phyloP scores from a whole-genome alignment of 2,329 filamentous ascomycete genomes.

The Lomentospora prolificans region DNA sequence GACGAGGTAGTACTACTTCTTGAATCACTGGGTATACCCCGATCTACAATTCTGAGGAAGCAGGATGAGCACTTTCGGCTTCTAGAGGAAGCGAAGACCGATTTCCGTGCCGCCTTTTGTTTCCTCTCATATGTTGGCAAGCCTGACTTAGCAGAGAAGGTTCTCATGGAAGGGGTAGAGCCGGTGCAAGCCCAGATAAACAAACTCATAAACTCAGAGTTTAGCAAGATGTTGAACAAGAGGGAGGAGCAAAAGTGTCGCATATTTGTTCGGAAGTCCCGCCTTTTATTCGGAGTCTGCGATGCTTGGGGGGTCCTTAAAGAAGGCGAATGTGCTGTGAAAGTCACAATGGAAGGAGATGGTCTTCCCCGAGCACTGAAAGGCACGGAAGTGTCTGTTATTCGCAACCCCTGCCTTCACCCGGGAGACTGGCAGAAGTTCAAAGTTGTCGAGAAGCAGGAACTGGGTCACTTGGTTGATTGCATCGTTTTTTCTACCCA shows the following conservation, averaged over 20 bases:
- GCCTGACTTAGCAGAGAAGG: slow-evolving; percentile 24
- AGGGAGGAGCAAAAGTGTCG: slow-evolving; percentile 24
- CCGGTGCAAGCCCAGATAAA: slow-evolving; percentile 18
- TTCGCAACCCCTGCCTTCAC: slow-evolving; percentile 31
- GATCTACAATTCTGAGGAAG: slow-evolving; percentile 21
- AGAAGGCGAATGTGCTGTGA: slow-evolving; percentile 27
- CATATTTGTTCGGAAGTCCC: slow-evolving; percentile 26
- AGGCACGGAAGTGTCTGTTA: slow-evolving; percentile 26
- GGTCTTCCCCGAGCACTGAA: slow-evolving; percentile 23
- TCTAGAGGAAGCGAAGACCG: slow-evolving; percentile 18
- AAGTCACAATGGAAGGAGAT: slow-evolving; percentile 24
- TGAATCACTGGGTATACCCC: slow-evolving; percentile 23
- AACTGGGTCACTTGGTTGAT: slow-evolving; percentile 26
- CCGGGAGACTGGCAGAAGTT: slow-evolving; percentile 33
- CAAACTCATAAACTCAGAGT: slow-evolving; percentile 17
- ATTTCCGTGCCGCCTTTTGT: slow-evolving; percentile 22
- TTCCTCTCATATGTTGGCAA: slow-evolving; percentile 24
- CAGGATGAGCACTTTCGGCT: slow-evolving; percentile 25
- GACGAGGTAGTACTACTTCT: slow-evolving; percentile 31
- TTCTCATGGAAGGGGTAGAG: slow-evolving; percentile 26
- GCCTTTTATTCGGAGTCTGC: slow-evolving; percentile 28
- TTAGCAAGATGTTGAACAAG: slow-evolving; percentile 24
- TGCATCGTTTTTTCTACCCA: slow-evolving; percentile 29
- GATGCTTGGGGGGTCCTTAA: slow-evolving; percentile 24
- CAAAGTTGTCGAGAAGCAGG: slow-evolving; percentile 23